Evolutionary conservation across 345 rosid genomes (phyloP).

Genomic region (Populus euphratica): DNA sequence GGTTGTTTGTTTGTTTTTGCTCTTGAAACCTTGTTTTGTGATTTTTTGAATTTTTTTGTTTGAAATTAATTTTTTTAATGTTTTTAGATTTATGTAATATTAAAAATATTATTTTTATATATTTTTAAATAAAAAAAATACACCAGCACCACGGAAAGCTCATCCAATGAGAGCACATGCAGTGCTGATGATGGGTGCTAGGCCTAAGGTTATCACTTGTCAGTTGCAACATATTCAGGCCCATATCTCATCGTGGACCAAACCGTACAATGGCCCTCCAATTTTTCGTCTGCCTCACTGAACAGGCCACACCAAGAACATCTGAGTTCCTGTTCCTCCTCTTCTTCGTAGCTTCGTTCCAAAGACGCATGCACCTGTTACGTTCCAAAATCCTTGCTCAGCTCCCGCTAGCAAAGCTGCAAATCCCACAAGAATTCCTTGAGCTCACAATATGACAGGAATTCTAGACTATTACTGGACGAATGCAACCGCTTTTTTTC

Average conservation of each 20-base stretch:
- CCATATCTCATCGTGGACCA: background rate
- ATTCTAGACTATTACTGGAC: background rate
- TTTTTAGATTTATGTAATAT: too few species aligned
- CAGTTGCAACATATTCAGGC: background rate
- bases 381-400: conserved; percentile 67
- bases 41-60: too few species aligned
- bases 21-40: too few species aligned
- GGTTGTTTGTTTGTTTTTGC: too few species aligned
- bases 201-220: background rate
- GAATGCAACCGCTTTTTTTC: background rate
- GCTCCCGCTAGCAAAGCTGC: conserved; percentile 36
- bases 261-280: conserved; percentile 34
- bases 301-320: background rate
- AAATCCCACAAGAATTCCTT: conserved; percentile 52
- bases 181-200: background rate
- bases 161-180: background rate
- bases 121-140: too few species aligned
- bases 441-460: conserved; percentile 34
- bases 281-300: conserved; percentile 33
- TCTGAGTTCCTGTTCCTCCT: conserved; percentile 19
- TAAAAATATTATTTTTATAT: too few species aligned
- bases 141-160: background rate
- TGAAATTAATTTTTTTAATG: too few species aligned
- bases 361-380: conserved; percentile 30
- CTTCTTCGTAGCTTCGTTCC: conserved; percentile 36